A percentile compares a stretch with the other conserved stretches of the same genome.
These are phyloP conservation scores for Fagopyrum homotropicum DNA, from an alignment of 148 eudicot genomes.

Conservation along the genomic window DNA sequence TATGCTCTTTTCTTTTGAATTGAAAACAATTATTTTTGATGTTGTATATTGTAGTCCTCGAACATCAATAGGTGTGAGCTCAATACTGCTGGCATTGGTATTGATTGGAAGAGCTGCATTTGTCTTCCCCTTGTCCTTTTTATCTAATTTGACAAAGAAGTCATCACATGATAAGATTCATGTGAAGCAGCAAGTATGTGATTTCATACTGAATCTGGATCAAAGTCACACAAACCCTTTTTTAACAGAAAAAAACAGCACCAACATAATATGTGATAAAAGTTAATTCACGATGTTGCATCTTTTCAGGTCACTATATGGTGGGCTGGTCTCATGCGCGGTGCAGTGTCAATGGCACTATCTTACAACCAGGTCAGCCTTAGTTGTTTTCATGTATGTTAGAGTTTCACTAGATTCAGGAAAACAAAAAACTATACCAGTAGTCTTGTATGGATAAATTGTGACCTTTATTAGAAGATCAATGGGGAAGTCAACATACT, in stretches of 20 bases:
- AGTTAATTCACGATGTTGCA: background rate
- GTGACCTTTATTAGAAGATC: background rate
- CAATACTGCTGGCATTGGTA: slow-evolving; percentile 52
- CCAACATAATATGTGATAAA: background rate
- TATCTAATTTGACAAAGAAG: slow-evolving; percentile 69
- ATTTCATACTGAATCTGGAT: background rate
- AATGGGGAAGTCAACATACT: background rate
- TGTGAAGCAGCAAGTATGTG: slow-evolving; percentile 54
- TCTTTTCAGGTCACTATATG: slow-evolving; percentile 52
- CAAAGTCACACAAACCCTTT: background rate
- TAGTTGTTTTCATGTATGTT: background rate
- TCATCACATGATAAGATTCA: slow-evolving; percentile 38
- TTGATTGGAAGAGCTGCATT: slow-evolving; percentile 79
- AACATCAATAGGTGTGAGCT: slow-evolving; percentile 51
- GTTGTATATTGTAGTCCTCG: slow-evolving; percentile 34
- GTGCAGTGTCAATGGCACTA: slow-evolving; percentile 82
- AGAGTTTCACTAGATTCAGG: background rate
- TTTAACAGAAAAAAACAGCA: background rate
- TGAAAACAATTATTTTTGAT: background rate
- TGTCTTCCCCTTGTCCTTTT: slow-evolving; percentile 64
- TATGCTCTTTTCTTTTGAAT: background rate
- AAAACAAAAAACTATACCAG: too few species aligned
- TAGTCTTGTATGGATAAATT: background rate
- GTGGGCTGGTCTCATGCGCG: slow-evolving; percentile 96
- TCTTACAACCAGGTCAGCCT: slow-evolving; percentile 66